Conservation (phyloP, 495 filamentous ascomycete genomes). For the Xylaria venustula region DNA sequence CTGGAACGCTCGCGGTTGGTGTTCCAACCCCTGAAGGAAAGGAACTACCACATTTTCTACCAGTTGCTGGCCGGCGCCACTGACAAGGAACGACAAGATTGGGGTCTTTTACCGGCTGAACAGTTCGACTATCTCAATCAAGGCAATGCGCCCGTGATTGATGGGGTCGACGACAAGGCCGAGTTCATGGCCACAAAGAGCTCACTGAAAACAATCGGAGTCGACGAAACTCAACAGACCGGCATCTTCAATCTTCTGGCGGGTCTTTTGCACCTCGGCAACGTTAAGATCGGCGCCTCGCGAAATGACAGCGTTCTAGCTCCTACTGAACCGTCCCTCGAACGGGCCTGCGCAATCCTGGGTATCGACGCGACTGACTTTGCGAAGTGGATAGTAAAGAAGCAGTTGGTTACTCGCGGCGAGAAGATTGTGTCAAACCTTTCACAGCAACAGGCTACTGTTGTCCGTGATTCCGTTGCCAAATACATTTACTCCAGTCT, state of each 20-base stretch:
- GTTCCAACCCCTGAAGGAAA: conserved; percentile 96
- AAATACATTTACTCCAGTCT: conserved; percentile 98
- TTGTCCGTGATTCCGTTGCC: conserved; percentile 95
- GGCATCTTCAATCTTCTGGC: conserved; percentile 91
- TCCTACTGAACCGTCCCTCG: conserved; percentile 76
- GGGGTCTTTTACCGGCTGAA: conserved; percentile 75
- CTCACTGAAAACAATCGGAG: conserved; percentile 85
- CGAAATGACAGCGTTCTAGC: conserved; percentile 82
- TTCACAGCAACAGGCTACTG: conserved; percentile 87
- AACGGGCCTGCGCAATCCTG: conserved; percentile 79
- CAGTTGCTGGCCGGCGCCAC: conserved; percentile 92
- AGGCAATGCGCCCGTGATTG: conserved; percentile 84
- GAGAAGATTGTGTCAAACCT: conserved; percentile 98
- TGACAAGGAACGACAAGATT: conserved; percentile 76
- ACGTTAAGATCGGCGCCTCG: conserved; percentile 89
- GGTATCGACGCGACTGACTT: conserved; percentile 87
- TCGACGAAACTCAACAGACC: conserved; percentile 66
- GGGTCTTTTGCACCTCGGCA: conserved; percentile 90
- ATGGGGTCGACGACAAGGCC: conserved; percentile 91
- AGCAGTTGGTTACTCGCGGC: conserved; percentile 92
- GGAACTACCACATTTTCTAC: conserved; percentile 99
- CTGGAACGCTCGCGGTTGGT: conserved; percentile 94
- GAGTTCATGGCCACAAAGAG: conserved; percentile 87
- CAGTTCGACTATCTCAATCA: conserved; percentile 97
- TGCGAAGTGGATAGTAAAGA: conserved; percentile 99